Conservation (phyloP, 768 basidiomycete species). For the Hirschioporus abietinus region DNA sequence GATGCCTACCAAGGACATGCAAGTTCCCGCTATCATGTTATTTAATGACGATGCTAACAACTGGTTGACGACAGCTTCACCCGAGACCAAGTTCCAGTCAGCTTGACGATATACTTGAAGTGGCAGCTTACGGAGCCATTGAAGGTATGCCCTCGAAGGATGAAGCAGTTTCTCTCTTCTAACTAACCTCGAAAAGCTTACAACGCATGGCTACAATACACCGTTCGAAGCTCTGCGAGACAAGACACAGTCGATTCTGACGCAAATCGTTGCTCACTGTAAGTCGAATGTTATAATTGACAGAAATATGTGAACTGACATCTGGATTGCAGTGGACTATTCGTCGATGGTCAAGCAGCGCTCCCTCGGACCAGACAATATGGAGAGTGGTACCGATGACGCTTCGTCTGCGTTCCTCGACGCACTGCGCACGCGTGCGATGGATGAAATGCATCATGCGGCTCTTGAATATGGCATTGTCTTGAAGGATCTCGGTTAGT, state of each 20-base stretch:
- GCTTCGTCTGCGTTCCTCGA: conserved; percentile 65
- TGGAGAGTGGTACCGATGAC: conserved; percentile 60
- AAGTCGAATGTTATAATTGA: conserved; percentile 23
- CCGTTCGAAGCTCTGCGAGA: conserved; percentile 75
- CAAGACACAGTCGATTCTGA: conserved; percentile 83
- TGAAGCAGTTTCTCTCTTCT: not conserved
- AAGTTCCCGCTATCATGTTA: conserved; percentile 20
- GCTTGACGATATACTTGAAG: conserved; percentile 78
- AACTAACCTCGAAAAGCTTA: conserved; percentile 36
- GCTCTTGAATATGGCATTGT: conserved; percentile 82
- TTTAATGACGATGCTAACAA: not conserved
- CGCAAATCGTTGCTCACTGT: conserved; percentile 80
- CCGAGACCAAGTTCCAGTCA: conserved; percentile 81
- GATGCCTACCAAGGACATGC: conserved; percentile 88
- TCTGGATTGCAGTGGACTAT: conserved; percentile 38
- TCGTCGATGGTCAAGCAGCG: conserved; percentile 73
- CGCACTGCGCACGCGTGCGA: conserved; percentile 73
- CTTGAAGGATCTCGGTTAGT: conserved; percentile 56
- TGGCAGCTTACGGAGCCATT: conserved; percentile 59
- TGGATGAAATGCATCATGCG: conserved; percentile 82
- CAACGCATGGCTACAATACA: conserved; percentile 79
- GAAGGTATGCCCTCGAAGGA: conserved; percentile 26
- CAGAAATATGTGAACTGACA: not conserved
- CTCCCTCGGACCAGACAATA: conserved; percentile 67
- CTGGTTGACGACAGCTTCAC: conserved; percentile 49